Evolutionary conservation across 2,329 filamentous ascomycete species (phyloP).

Genomic region (Calonectria hawksworthii): DNA sequence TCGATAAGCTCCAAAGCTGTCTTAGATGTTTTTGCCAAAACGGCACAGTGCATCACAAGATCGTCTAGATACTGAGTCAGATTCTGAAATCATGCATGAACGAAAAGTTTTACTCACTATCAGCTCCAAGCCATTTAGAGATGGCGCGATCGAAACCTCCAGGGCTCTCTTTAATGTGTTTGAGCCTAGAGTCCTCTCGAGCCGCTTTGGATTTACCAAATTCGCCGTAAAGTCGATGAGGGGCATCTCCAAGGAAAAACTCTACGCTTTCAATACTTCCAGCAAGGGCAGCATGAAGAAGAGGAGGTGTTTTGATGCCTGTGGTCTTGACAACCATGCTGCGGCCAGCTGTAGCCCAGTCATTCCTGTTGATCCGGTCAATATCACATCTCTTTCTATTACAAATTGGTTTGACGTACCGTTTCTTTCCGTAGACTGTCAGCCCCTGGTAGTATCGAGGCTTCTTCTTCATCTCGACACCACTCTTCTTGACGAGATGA

Average conservation of each 20-base stretch:
- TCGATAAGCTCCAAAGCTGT: conserved; percentile 69
- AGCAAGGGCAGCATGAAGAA: conserved; percentile 69
- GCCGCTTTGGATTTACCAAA: conserved; percentile 74
- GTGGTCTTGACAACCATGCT: conserved; percentile 55
- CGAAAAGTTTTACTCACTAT: conserved; percentile 63
- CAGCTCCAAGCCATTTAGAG: conserved; percentile 70
- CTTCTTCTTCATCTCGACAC: conserved; percentile 73
- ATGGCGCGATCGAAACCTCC: conserved; percentile 76
- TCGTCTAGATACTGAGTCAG: conserved; percentile 61
- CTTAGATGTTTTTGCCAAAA: conserved; percentile 60
- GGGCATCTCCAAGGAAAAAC: conserved; percentile 82
- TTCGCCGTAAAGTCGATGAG: conserved; percentile 75
- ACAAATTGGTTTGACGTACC: conserved; percentile 47
- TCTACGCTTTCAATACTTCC: conserved; percentile 78
- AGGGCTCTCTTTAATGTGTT: conserved; percentile 70
- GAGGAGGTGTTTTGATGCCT: conserved; percentile 66
- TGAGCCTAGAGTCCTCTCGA: conserved; percentile 72
- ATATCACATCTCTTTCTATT: background rate
- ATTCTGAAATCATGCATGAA: background rate
- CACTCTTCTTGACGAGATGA: conserved; percentile 74
- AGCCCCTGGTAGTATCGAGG: conserved; percentile 83
- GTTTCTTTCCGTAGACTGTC: conserved; percentile 81
- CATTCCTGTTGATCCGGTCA: conserved; percentile 56
- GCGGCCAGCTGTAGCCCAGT: conserved; percentile 79
- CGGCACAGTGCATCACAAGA: conserved; percentile 75